Evolutionary conservation across 208 protist species (phyloP).

Genomic region (Crithidia acanthocephali): DNA sequence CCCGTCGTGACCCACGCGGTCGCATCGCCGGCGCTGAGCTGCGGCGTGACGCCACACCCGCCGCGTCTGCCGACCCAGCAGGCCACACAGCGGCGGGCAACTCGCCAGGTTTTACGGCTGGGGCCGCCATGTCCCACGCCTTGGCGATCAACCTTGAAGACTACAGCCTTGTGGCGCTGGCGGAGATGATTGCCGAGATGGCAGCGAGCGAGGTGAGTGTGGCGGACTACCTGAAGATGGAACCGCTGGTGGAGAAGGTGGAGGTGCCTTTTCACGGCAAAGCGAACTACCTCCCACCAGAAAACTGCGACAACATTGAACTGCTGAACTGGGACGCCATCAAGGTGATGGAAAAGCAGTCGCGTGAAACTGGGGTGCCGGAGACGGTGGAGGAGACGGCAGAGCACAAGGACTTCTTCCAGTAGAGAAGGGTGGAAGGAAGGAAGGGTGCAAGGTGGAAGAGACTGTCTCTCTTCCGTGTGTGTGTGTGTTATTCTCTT

Average conservation of each 20-base stretch:
- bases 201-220: conserved; percentile 53
- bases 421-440: conserved; percentile 30
- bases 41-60: not conserved
- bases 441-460: too few relatives aligned
- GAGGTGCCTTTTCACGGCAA: conserved; percentile 74
- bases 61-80: not conserved
- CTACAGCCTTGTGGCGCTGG: conserved; percentile 81
- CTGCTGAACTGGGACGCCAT: conserved; percentile 73
- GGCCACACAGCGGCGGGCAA: not conserved
- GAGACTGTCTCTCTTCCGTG: not conserved
- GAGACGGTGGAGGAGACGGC: conserved; percentile 69
- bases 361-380: conserved; percentile 28
- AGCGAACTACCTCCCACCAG: conserved; percentile 75
- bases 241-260: conserved; percentile 84
- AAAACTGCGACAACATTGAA: conserved; percentile 90
- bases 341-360: conserved; percentile 53
- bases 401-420: conserved; percentile 75
- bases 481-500: not conserved
- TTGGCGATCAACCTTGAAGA: conserved; percentile 75
- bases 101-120: not conserved
- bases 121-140: conserved; percentile 12
- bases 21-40: not conserved
- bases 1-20: not conserved
- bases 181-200: conserved; percentile 82
- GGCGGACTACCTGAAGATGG: conserved; percentile 66